A percentile compares a stretch with the other conserved stretches of the same genome.
These are phyloP conservation scores for Cladosporium austrohemisphaericum DNA, from an alignment of 2,329 filamentous ascomycete genomes.

Conservation along the genomic window DNA sequence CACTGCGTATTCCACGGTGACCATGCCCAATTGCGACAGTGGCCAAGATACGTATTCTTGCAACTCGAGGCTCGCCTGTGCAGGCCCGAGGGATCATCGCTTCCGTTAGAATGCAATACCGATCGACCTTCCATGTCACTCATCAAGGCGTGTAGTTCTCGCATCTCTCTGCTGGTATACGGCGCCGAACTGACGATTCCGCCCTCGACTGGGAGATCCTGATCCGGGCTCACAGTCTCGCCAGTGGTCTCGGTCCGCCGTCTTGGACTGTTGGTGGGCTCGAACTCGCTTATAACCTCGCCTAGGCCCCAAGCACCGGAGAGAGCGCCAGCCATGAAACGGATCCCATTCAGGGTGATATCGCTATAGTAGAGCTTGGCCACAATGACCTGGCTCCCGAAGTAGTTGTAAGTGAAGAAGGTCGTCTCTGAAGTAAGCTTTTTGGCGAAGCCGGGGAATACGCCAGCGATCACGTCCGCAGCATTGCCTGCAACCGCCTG, in stretches of 20 bases:
- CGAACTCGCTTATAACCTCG: too few species aligned
- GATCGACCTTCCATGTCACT: neutral
- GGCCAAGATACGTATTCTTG: neutral
- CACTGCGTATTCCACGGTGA: neutral
- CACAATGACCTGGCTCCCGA: neutral
- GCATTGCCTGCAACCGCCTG: neutral
- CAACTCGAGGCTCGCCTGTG: neutral
- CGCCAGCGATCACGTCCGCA: neutral
- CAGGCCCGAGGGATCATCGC: neutral
- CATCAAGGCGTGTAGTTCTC: neutral
- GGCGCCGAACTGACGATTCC: neutral
- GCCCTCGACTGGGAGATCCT: too few species aligned
- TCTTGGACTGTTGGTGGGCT: too few species aligned
- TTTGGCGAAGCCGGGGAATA: neutral
- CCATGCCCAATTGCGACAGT: neutral
- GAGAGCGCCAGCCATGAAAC: too few species aligned
- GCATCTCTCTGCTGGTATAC: neutral
- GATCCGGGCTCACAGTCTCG: too few species aligned
- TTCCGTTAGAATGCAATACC: neutral
- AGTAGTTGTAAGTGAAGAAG: neutral
- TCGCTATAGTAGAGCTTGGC: neutral
- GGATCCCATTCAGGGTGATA: too few species aligned
- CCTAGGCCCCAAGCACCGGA: too few species aligned
- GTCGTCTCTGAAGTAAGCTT: neutral
- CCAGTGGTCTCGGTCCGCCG: too few species aligned